phyloP scores from a whole-genome alignment of 116 monocot genomes.

The Phalaenopsis hybrid region DNA sequence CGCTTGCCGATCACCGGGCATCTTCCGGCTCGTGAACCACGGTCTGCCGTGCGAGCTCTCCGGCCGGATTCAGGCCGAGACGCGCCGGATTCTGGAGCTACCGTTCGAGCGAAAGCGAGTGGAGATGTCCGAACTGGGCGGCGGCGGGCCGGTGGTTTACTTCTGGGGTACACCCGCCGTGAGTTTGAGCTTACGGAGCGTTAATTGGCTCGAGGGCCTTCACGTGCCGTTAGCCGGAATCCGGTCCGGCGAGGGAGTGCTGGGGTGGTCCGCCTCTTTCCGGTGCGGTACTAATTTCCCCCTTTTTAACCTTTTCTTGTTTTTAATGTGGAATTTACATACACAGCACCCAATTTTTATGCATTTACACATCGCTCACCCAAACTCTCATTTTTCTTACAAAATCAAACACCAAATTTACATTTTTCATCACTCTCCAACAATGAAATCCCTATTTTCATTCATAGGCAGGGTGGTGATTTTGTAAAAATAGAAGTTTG shows the following conservation, averaged over 20 bases:
- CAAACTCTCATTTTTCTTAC: no score
- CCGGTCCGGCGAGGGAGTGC: background rate
- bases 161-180: constrained; percentile 16
- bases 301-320: background rate
- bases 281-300: background rate
- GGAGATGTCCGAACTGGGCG: background rate
- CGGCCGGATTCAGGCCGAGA: background rate
- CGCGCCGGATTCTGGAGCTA: constrained; percentile 9
- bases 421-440: no score
- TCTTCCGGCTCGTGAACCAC: constrained; percentile 20
- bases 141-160: background rate
- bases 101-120: constrained; percentile 10
- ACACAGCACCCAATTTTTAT: no score
- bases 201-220: constrained; percentile 16
- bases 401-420: no score
- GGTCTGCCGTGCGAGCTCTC: constrained; percentile 7
- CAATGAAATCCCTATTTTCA: no score
- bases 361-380: no score
- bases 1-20: constrained; percentile 7
- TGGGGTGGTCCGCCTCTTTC: background rate
- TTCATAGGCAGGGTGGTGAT: no score
- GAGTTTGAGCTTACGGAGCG: background rate
- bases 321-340: no score
- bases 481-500: no score
- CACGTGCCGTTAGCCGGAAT: background rate